Percentiles rank a stretch among this genome's conserved stretches.
These are phyloP conservation scores for Stephania japonica DNA, from an alignment of 164 flowering plant species.

Conservation along the genomic window DNA sequence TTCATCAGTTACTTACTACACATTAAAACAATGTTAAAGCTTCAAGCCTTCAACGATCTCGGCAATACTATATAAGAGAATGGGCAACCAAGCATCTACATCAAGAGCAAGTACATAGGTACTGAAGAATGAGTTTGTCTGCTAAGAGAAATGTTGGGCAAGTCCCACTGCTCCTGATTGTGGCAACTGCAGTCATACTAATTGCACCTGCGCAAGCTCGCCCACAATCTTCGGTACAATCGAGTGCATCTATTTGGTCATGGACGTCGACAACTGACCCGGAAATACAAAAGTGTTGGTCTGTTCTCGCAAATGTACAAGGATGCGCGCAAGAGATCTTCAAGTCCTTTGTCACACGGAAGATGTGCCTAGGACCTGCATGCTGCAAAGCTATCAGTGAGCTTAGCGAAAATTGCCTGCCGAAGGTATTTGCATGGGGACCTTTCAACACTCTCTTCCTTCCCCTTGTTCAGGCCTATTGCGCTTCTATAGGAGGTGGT, in stretches of 20 bases:
- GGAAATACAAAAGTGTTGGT: neutral
- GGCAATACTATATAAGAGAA: neutral
- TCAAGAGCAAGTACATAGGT: neutral
- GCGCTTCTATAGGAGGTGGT: neutral
- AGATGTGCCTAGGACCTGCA: slow-evolving; percentile 1
- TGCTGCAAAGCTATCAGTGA: neutral
- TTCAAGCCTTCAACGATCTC: neutral
- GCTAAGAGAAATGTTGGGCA: neutral
- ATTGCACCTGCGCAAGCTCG: neutral
- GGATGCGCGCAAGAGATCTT: neutral
- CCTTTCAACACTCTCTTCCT: neutral
- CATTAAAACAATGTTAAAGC: neutral
- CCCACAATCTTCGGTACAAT: neutral
- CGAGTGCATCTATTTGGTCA: neutral
- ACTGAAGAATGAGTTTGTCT: neutral
- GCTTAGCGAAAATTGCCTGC: neutral
- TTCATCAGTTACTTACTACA: neutral
- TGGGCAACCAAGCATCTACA: neutral
- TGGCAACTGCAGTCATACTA: neutral
- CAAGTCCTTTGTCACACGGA: neutral
- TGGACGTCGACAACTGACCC: neutral
- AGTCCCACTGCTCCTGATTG: neutral
- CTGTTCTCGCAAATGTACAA: neutral
- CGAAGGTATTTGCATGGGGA: neutral
- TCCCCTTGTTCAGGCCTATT: neutral